Percentiles rank a stretch among this genome's conserved stretches.
These are phyloP conservation scores for Entomortierella beljakovae DNA, from an alignment of 192 early-diverging fungal species.

Conservation along the genomic window DNA sequence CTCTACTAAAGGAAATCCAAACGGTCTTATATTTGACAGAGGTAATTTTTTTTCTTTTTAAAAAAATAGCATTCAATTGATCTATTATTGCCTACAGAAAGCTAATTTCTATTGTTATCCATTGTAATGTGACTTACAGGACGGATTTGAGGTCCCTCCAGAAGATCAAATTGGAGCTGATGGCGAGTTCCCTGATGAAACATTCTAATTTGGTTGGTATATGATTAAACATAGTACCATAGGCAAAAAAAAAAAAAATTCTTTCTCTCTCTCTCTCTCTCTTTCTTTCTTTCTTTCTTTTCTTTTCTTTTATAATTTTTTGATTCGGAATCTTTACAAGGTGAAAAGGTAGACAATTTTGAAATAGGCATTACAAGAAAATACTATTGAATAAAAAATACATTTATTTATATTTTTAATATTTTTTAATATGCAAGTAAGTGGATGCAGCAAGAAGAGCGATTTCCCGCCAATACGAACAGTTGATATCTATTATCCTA, in stretches of 20 bases:
- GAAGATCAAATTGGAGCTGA: conserved; percentile 56
- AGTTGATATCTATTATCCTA: neutral
- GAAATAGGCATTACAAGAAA: too few relatives aligned
- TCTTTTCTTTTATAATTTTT: too few relatives aligned
- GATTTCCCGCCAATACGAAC: neutral
- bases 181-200: conserved; percentile 66
- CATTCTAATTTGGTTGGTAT: conserved; percentile 57
- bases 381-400: too few relatives aligned
- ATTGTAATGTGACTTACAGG: conserved; percentile 47
- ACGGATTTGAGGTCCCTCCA: conserved; percentile 83
- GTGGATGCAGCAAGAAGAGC: neutral
- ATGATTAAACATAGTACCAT: too few relatives aligned
- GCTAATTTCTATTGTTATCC: neutral
- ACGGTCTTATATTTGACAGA: conserved; percentile 92
- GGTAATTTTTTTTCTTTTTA: too few relatives aligned
- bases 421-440: too few relatives aligned
- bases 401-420: too few relatives aligned
- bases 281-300: too few relatives aligned
- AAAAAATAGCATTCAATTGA: neutral
- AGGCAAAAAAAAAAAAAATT: too few relatives aligned
- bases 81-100: neutral
- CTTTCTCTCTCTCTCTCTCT: too few relatives aligned
- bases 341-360: neutral
- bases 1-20: conserved; percentile 82
- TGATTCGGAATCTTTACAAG: neutral